Conservation (phyloP, 2,329 filamentous ascomycete species). For the Aspergillus viridinutans region DNA sequence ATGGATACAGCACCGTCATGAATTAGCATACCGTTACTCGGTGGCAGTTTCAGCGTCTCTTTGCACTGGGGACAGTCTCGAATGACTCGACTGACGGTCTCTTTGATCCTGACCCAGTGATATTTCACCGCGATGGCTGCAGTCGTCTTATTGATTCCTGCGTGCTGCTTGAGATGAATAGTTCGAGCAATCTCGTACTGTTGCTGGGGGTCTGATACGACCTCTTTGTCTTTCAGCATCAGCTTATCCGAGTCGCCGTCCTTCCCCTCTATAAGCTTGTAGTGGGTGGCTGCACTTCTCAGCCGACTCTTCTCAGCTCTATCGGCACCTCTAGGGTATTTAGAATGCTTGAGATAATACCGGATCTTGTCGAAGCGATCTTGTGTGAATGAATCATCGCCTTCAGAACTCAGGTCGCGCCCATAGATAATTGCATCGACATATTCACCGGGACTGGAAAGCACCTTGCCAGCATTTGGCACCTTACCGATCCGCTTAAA, state of each 20-base stretch:
- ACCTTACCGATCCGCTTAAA: constrained; percentile 90
- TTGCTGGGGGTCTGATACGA: constrained; percentile 80
- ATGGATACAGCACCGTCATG: constrained; percentile 20
- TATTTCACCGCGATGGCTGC: constrained; percentile 89
- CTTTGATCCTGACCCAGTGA: constrained; percentile 97
- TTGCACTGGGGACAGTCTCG: constrained; percentile 88
- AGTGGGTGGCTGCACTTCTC: constrained; percentile 89
- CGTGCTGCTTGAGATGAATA: constrained; percentile 72
- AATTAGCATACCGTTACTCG: constrained; percentile 25
- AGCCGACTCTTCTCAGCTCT: constrained; percentile 93
- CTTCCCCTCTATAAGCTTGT: constrained; percentile 64
- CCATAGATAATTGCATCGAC: constrained; percentile 78
- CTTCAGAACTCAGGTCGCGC: constrained; percentile 56
- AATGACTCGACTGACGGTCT: constrained; percentile 92
- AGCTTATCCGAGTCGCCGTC: constrained; percentile 62
- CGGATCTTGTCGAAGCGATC: constrained; percentile 98
- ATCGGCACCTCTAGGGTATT: constrained; percentile 90
- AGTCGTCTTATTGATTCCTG: constrained; percentile 97
- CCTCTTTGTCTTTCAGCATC: constrained; percentile 97
- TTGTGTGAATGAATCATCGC: constrained; percentile 82
- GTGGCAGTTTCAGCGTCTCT: constrained; percentile 62
- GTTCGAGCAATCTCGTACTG: constrained; percentile 85
- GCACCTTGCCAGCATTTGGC: constrained; percentile 65
- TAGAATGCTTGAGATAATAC: constrained; percentile 90
- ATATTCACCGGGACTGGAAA: constrained; percentile 63